Evolutionary conservation across 2,329 filamentous ascomycete species (phyloP), one percentile per base, ranked within the genome.

Genomic region (Epicoccum sorghinum): DNA sequence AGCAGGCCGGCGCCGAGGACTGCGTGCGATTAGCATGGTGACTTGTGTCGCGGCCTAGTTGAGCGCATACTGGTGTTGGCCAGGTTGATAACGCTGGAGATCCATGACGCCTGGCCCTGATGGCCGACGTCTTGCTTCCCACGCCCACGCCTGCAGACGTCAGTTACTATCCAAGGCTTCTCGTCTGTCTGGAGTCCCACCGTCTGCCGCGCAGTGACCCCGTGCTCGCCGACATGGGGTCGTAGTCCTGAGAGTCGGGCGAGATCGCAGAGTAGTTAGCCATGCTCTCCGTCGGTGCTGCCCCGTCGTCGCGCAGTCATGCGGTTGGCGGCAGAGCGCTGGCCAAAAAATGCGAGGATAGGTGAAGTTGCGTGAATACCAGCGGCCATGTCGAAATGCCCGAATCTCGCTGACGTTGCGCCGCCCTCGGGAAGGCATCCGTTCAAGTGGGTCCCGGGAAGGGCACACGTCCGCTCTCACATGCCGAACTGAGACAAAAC

Each of bases 1-100:
- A 99, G 85, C 2, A 96, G 93, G 48, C 95, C 95, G 32, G 95
- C 93, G 52, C 95, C 95, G 60, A 99, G 86, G 69, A 99, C 91
- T 95, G 67, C 38, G 7, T 2, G 24, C n/a, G 4, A 36, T 72
- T 47, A 69, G 8, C 38, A 30, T 14, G 4, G 13, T 35, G 41
- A 4, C 3, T 4, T 14, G 57, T 55, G 23, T 5, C 29, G 12
- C 18, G 13, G 24, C 23, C 7, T 5, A 8, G 18, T n/a, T 25
- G n/a, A 1, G 23, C 49, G 62, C 85, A 55, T 82, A 95, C 91
- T 99, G 14, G 95, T 99, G 76, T 99, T 99, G 61, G 98, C 83
- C 61, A 99, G 82, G 75, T 99, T 99, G 78, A 98, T 89, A 62
- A 95, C 89, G 73, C 93, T 96, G 78, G 92, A 96, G 48, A 89